Percentiles rank a stretch among this genome's conserved stretches.
phyloP scores from a whole-genome alignment of 2,329 filamentous ascomycete species.

The Cladosporium austrohemisphaericum region DNA sequence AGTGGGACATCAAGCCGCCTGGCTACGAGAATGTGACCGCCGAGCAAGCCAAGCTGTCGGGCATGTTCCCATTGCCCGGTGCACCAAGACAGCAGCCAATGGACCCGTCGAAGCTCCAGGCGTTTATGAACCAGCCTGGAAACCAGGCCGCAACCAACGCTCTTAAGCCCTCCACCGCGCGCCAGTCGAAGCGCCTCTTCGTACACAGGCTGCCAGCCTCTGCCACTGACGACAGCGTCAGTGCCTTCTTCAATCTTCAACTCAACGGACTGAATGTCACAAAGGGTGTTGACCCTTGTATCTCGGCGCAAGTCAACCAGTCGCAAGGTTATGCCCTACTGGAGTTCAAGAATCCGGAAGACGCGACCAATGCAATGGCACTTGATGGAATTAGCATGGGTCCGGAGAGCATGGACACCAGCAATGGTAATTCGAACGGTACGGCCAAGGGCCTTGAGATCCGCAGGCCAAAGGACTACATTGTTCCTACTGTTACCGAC shows the following conservation, averaged over 20 bases:
- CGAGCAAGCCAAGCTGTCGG: conserved; percentile 95
- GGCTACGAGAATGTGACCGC: conserved; percentile 98
- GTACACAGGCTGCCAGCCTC: conserved; percentile 74
- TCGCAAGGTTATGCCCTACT: conserved; percentile 78
- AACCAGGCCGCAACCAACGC: conserved; percentile 68
- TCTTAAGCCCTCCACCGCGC: conserved; percentile 86
- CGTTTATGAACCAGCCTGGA: conserved; percentile 88
- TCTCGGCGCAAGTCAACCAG: conserved; percentile 74
- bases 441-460: conserved; percentile 64
- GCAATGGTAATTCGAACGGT: conserved; percentile 53
- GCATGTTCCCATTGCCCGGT: conserved; percentile 97
- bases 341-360: conserved; percentile 82
- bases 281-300: conserved; percentile 76
- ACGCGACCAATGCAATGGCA: conserved; percentile 87
- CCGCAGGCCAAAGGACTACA: conserved; percentile 91
- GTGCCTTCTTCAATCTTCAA: conserved; percentile 91
- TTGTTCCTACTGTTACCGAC: conserved; percentile 76
- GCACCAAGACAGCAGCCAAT: conserved; percentile 92
- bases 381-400: conserved; percentile 87
- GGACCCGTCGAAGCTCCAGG: conserved; percentile 89
- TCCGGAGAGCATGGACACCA: conserved; percentile 52
- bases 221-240: conserved; percentile 70
- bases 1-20: conserved; percentile 99
- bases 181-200: conserved; percentile 89
- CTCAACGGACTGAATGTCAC: conserved; percentile 95